These are phyloP conservation scores for Fraxinus excelsior DNA, from an alignment of 257 asterid species.

Conservation along the genomic window DNA sequence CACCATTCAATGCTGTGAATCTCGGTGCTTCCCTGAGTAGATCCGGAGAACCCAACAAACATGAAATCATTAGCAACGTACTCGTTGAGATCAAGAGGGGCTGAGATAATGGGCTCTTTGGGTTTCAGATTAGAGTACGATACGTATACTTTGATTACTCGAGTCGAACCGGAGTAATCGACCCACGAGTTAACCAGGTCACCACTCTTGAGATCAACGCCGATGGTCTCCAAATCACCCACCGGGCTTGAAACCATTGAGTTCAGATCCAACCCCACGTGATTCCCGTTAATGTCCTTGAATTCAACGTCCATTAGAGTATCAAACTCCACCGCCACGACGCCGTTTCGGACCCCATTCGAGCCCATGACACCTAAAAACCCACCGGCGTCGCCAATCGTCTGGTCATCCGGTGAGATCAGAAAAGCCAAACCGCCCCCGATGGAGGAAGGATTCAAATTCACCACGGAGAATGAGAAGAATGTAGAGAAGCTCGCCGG, in stretches of 20 bases:
- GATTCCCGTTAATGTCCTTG: constrained; percentile 70
- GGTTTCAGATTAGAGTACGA: constrained; percentile 81
- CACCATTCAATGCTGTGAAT: constrained; percentile 76
- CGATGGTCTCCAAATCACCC: constrained; percentile 51
- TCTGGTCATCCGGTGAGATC: constrained; percentile 60
- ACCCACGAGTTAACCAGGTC: constrained; percentile 77
- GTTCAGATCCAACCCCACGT: constrained; percentile 77
- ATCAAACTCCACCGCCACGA: constrained; percentile 76
- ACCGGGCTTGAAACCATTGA: constrained; percentile 63
- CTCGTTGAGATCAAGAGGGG: constrained; percentile 47
- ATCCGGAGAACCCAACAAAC: constrained; percentile 77
- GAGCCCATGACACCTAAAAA: constrained; percentile 59
- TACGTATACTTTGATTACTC: constrained; percentile 48
- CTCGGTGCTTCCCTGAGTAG: constrained; percentile 91
- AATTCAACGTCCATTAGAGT: constrained; percentile 81
- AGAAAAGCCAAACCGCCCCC: constrained; percentile 87
- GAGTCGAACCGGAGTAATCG: constrained; percentile 62
- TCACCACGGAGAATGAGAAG: constrained; percentile 70
- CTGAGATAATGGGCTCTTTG: constrained; percentile 53
- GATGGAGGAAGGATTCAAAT: constrained; percentile 73
- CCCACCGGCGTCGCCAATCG: constrained; percentile 77
- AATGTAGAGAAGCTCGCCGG: constrained; percentile 70
- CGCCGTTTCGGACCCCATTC: constrained; percentile 44
- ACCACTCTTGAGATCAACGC: constrained; percentile 74
- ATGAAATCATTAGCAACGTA: constrained; percentile 56